Evolutionary conservation across 306 rosid species (phyloP).

Genomic region (Hippophae rhamnoides): DNA sequence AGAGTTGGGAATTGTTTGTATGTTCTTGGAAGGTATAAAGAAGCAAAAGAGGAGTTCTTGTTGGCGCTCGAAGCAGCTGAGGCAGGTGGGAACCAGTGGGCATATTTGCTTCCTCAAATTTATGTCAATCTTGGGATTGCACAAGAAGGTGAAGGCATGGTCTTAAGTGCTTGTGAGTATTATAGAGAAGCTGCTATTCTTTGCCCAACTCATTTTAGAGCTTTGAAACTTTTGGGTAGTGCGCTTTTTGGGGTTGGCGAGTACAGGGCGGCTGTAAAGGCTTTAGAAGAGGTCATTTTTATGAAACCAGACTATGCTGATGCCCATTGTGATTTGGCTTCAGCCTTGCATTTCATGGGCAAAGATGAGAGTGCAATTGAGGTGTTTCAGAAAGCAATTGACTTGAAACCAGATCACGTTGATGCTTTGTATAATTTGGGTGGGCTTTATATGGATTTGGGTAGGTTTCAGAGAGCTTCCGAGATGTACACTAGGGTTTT

Average conservation of each 20-base stretch:
- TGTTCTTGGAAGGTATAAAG: slow-evolving; percentile 60
- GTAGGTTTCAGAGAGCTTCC: slow-evolving; percentile 91
- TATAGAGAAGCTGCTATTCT: slow-evolving; percentile 97
- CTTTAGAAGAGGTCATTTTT: slow-evolving; percentile 87
- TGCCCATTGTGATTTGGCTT: slow-evolving; percentile 97
- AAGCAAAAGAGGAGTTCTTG: slow-evolving; percentile 83
- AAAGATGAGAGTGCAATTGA: slow-evolving; percentile 95
- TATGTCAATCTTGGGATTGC: slow-evolving; percentile 93
- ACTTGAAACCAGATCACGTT: slow-evolving; percentile 83
- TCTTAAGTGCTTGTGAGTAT: slow-evolving; percentile 97
- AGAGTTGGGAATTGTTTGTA: slow-evolving; percentile 86
- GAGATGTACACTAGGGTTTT: slow-evolving; percentile 96
- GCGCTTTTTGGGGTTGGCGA: slow-evolving; percentile 98
- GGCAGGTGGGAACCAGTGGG: slow-evolving; percentile 95
- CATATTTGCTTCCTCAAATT: slow-evolving; percentile 90
- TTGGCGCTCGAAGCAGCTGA: slow-evolving; percentile 88
- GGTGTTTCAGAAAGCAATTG: slow-evolving; percentile 96
- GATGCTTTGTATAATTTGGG: slow-evolving; percentile 95
- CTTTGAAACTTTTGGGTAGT: slow-evolving; percentile 91
- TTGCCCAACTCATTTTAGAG: slow-evolving; percentile 96
- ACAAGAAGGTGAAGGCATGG: slow-evolving; percentile 98
- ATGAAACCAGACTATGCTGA: slow-evolving; percentile 95
- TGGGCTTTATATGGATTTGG: slow-evolving; percentile 90
- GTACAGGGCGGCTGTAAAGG: slow-evolving; percentile 87
- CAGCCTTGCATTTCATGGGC: slow-evolving; percentile 81